Evolutionary conservation across 352 stramenopile genomes (phyloP).

Genomic region (Phytophthora foliorum): DNA sequence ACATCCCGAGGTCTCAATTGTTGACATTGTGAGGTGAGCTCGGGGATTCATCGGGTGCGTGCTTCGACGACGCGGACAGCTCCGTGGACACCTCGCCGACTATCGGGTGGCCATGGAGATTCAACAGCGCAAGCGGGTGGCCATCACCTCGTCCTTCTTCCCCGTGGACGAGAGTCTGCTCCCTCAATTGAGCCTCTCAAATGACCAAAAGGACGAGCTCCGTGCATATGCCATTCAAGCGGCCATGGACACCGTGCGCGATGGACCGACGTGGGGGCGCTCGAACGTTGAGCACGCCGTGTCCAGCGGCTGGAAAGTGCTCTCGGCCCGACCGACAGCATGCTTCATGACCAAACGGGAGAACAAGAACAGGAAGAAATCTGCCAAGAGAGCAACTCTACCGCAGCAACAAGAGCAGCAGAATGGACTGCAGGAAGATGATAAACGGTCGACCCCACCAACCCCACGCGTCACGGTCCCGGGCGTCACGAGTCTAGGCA

Average conservation of each 20-base stretch:
- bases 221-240: slow-evolving; percentile 64
- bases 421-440: slow-evolving; percentile 21
- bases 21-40: too few species aligned
- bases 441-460: slow-evolving; percentile 28
- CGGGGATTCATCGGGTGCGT: slow-evolving; percentile 13
- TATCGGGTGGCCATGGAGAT: slow-evolving; percentile 35
- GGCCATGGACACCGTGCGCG: slow-evolving; percentile 56
- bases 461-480: slow-evolving; percentile 31
- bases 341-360: slow-evolving; percentile 72
- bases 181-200: slow-evolving; percentile 58
- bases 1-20: too few species aligned
- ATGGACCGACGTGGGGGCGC: slow-evolving; percentile 72
- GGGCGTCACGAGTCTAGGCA: slow-evolving; percentile 36
- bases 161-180: slow-evolving; percentile 61
- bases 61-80: neutral
- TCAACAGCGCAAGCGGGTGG: slow-evolving; percentile 43
- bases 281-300: slow-evolving; percentile 61
- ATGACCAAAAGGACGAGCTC: slow-evolving; percentile 70
- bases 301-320: slow-evolving; percentile 65
- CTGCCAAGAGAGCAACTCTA: slow-evolving; percentile 11
- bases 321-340: slow-evolving; percentile 46
- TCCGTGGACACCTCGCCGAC: neutral
- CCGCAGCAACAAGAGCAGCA: neutral
- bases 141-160: slow-evolving; percentile 58
- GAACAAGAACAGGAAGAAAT: slow-evolving; percentile 38